Percentiles rank a stretch among this genome's conserved stretches.
Conservation (phyloP, 2,329 filamentous ascomycete genomes). For the Raffaelea ambrosiae region DNA sequence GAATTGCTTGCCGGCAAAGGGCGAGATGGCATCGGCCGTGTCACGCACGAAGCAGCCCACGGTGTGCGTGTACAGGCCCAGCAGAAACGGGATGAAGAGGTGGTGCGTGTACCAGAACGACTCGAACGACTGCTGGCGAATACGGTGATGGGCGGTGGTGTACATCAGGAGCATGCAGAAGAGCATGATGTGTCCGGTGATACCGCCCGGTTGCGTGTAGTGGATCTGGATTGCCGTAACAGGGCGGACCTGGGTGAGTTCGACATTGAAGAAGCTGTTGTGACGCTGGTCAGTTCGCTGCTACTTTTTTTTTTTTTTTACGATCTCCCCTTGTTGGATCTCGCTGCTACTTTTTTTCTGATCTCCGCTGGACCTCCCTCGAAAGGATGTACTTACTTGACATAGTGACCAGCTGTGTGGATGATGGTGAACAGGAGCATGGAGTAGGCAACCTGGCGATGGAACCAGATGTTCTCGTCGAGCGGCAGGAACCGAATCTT, state of each 20-base stretch:
- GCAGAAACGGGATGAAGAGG: slow-evolving; percentile 91
- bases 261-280: slow-evolving; percentile 94
- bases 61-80: slow-evolving; percentile 92
- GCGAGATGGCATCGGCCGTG: slow-evolving; percentile 60
- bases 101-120: slow-evolving; percentile 99
- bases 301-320: too few relatives aligned
- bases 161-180: slow-evolving; percentile 99
- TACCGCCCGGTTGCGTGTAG: slow-evolving; percentile 78
- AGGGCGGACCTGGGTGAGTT: slow-evolving; percentile 72
- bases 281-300: too few relatives aligned
- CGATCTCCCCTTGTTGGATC: too few relatives aligned
- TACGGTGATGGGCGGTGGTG: slow-evolving; percentile 86
- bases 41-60: slow-evolving; percentile 95
- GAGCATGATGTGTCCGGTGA: slow-evolving; percentile 95
- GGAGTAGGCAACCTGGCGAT: slow-evolving; percentile 86
- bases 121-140: slow-evolving; percentile 94
- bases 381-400: slow-evolving; percentile 60
- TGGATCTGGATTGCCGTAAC: slow-evolving; percentile 82
- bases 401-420: slow-evolving; percentile 78
- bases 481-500: slow-evolving; percentile 82
- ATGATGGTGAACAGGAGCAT: slow-evolving; percentile 73
- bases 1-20: slow-evolving; percentile 73
- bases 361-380: too few relatives aligned
- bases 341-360: too few relatives aligned
- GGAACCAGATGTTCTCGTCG: slow-evolving; percentile 97